phyloP scores from a whole-genome alignment of 2,329 filamentous ascomycete genomes.

The Phaeosphaeriaceae sp. region DNA sequence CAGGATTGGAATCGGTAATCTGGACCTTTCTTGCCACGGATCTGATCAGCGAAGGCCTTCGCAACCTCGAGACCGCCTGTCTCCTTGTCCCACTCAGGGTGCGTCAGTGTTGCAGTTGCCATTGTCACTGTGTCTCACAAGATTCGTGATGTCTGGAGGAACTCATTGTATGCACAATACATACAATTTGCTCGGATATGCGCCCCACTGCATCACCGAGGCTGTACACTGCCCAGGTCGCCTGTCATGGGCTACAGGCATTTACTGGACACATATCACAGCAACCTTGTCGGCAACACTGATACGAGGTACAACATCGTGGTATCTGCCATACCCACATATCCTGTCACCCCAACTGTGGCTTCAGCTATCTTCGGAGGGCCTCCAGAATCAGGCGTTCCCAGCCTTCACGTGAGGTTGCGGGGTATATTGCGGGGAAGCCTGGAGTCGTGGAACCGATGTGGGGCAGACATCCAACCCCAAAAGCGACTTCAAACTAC shows the following conservation, averaged over 20 bases:
- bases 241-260: background rate
- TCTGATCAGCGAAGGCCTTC: constrained; percentile 34
- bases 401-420: constrained; percentile 6
- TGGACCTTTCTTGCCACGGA: constrained; percentile 36
- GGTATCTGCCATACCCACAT: background rate
- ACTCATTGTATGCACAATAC: background rate
- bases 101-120: constrained; percentile 34
- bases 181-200: background rate
- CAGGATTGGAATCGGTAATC: background rate
- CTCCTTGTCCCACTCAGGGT: constrained; percentile 42
- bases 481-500: constrained; percentile 4
- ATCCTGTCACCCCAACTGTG: background rate
- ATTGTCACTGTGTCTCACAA: background rate
- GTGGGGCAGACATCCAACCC: constrained; percentile 26
- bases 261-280: background rate
- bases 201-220: background rate
- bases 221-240: background rate
- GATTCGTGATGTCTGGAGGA: background rate
- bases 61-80: constrained; percentile 42
- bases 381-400: constrained; percentile 2
- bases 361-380: background rate
- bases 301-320: background rate
- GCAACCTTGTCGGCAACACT: background rate
- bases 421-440: constrained; percentile 33
- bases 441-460: constrained; percentile 7